phyloP scores from a whole-genome alignment of 331 rosid species.

The Pyracantha coccinea region DNA sequence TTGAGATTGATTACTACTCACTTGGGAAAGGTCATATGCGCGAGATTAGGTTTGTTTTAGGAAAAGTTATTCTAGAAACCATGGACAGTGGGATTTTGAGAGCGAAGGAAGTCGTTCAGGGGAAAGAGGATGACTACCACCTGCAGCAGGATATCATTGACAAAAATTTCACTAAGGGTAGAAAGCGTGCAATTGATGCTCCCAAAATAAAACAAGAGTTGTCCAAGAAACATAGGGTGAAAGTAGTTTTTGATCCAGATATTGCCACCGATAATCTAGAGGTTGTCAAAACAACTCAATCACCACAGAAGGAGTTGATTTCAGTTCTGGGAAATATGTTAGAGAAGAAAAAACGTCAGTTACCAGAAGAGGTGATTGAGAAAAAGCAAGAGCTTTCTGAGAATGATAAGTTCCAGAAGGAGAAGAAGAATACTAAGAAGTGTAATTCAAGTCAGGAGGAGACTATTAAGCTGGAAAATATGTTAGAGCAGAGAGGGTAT shows the following conservation, averaged over 20 bases:
- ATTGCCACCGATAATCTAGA: slow-evolving; percentile 4
- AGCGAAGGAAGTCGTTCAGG: slow-evolving; percentile 25
- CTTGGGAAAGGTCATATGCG: slow-evolving; percentile 40
- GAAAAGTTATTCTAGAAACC: slow-evolving; percentile 66
- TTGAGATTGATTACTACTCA: slow-evolving; percentile 40
- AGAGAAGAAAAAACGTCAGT: slow-evolving; percentile 1
- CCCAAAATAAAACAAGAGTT: slow-evolving; percentile 14
- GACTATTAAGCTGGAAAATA: slow-evolving; percentile 1
- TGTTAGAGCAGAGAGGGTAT: background rate
- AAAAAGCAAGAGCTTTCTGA: slow-evolving; percentile 9
- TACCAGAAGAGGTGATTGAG: slow-evolving; percentile 19
- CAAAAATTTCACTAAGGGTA: slow-evolving; percentile 18
- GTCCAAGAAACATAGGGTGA: slow-evolving; percentile 33
- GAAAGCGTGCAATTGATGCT: slow-evolving; percentile 10
- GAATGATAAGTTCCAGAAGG: slow-evolving; percentile 2
- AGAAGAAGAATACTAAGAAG: slow-evolving; percentile 8
- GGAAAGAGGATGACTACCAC: slow-evolving; percentile 19
- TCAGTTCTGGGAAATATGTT: slow-evolving; percentile 6
- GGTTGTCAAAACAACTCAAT: slow-evolving; percentile 13
- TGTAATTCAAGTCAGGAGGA: slow-evolving; percentile 9
- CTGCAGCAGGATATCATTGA: slow-evolving; percentile 14
- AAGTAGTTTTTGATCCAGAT: slow-evolving; percentile 17
- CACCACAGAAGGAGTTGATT: slow-evolving; percentile 12
- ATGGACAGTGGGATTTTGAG: slow-evolving; percentile 33
- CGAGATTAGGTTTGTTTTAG: slow-evolving; percentile 68